Base-by-base conservation (phyloP, 2,329 filamentous ascomycete genomes). In the Colletotrichum aenigma region DNA sequence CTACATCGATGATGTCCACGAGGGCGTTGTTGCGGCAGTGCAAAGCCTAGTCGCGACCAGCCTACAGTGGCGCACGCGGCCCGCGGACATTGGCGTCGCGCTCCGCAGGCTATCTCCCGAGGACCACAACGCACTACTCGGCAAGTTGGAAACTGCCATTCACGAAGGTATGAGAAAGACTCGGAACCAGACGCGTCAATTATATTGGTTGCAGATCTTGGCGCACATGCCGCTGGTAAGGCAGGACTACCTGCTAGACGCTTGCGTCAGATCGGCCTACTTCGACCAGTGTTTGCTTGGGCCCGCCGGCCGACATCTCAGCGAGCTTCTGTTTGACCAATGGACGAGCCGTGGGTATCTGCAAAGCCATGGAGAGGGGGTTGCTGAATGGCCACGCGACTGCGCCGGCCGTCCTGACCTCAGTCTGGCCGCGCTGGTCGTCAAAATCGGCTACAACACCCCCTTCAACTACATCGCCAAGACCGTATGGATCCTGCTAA, bases 341-440 rank as follows among this genome's bases (percentile, higher is more conserved):
- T 80, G 79, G 79, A 21, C 43, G 15, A 80, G 79, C 38, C 78
- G 73, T 21, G 73, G 75, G 48, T 76, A 76, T 60, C 38, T 77
- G 21, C 48, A n/a, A 3, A 4, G 16, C 10, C 38, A 60, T 21
- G 18, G 32, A 10, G 16, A 7, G 4, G 8, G 58, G 7, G 16
- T 43, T 52, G 58, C 18, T 18, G 15, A 9, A 12, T 77, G 75
- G 67, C 16, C 38, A 13, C 36, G n/a, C 13, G 48, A 66, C 16
- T 64, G 28, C 28, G 34, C 12, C 36, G 6, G 18, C 16, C 26
- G 55, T 7, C 28, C 65, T n/a, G 61, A 36, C 18, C 32, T 64
- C 36, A 69, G 61, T 15, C 56, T 77, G 13, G 74, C 69, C 38
- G 62, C 55, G 13, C 70, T 77, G 13, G 65, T 24, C 36, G 26